phyloP scores from a whole-genome alignment of 2,329 filamentous ascomycete genomes.

The Mycosphaerella arachidis region DNA sequence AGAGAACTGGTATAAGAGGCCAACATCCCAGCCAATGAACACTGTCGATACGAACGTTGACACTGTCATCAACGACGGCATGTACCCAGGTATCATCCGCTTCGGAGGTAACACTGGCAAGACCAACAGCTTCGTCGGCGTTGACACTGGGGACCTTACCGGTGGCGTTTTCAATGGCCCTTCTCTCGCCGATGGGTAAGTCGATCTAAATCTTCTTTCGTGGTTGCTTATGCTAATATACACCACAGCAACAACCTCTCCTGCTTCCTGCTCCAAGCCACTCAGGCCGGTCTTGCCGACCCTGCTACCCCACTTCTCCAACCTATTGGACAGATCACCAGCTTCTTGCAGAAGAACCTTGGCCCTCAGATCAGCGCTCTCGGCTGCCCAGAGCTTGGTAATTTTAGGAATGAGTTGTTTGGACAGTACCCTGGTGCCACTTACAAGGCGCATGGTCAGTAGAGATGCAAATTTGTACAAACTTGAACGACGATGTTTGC shows the following conservation, averaged over 20 bases:
- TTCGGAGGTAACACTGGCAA: slow-evolving; percentile 30
- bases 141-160: slow-evolving; percentile 35
- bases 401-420: slow-evolving; percentile 18
- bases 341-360: slow-evolving; percentile 11
- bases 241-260: slow-evolving; percentile 31
- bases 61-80: slow-evolving; percentile 9
- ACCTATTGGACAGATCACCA: slow-evolving; percentile 9
- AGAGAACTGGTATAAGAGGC: slow-evolving; percentile 24
- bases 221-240: too few species aligned
- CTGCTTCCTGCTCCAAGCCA: slow-evolving; percentile 32
- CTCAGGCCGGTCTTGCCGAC: slow-evolving; percentile 23
- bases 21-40: slow-evolving; percentile 29
- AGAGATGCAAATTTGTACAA: neutral
- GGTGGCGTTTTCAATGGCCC: slow-evolving; percentile 39
- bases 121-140: slow-evolving; percentile 30
- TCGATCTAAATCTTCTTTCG: too few species aligned
- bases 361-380: slow-evolving; percentile 9
- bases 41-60: slow-evolving; percentile 16
- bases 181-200: slow-evolving; percentile 13
- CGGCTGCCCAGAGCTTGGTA: slow-evolving; percentile 13
- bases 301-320: slow-evolving; percentile 20
- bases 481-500: too few species aligned
- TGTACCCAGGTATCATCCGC: slow-evolving; percentile 26
- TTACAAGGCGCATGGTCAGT: neutral
- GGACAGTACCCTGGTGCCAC: slow-evolving; percentile 8